Conservation (phyloP, 176 grass and related monocot species). For the Aegilops umbellulata region DNA sequence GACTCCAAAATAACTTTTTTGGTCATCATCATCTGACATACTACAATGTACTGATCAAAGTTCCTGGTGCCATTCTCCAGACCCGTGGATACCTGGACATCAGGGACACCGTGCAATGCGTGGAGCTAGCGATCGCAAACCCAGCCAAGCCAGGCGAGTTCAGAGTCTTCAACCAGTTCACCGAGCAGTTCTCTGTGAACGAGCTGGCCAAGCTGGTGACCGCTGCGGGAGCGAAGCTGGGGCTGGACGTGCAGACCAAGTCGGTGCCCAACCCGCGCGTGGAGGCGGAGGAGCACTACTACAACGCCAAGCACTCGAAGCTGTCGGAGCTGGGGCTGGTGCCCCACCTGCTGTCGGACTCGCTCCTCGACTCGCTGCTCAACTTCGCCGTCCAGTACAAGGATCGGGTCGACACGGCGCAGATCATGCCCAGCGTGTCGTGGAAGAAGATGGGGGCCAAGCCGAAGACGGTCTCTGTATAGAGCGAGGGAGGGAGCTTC, state of each 20-base stretch:
- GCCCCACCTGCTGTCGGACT: constrained; percentile 83
- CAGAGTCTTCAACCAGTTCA: constrained; percentile 98
- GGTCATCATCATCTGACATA: neutral
- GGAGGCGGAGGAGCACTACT: constrained; percentile 91
- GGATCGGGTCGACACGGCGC: constrained; percentile 61
- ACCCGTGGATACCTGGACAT: constrained; percentile 95
- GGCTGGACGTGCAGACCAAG: constrained; percentile 65
- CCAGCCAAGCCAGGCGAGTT: constrained; percentile 85
- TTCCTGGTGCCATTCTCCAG: constrained; percentile 23
- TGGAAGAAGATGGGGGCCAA: constrained; percentile 89
- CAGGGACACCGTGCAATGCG: constrained; percentile 85
- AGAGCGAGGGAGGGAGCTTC: neutral
- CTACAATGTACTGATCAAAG: neutral
- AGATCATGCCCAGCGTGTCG: constrained; percentile 91
- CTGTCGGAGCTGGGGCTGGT: constrained; percentile 68
- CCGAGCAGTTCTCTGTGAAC: constrained; percentile 88
- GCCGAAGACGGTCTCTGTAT: constrained; percentile 48
- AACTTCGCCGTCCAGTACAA: constrained; percentile 85
- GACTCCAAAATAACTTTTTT: neutral
- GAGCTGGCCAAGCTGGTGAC: constrained; percentile 78
- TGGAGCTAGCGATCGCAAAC: constrained; percentile 90
- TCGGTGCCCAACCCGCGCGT: constrained; percentile 87
- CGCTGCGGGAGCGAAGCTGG: constrained; percentile 62
- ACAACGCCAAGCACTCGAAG: constrained; percentile 85
- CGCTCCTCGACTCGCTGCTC: constrained; percentile 79